Percentiles rank a stretch among this genome's conserved stretches.
Evolutionary conservation across 805 yeast genomes (phyloP).

Genomic region (Lipomyces yamanashiensis): DNA sequence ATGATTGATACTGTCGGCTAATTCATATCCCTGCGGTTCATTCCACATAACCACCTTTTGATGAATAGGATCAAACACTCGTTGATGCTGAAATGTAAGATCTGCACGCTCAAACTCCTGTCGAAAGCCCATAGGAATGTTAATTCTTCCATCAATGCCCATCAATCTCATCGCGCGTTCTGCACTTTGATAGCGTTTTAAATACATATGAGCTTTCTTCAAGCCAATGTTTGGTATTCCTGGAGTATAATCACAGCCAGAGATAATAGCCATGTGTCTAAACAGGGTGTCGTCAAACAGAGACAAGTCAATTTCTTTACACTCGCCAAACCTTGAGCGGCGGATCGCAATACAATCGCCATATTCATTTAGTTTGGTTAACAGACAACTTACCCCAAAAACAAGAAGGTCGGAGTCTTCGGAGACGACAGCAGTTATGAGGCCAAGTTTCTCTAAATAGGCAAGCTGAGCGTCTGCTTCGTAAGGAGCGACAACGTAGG

Average conservation of each 20-base stretch:
- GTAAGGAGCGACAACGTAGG: conserved; percentile 91
- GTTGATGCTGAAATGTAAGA: conserved; percentile 79
- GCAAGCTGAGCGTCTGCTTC: conserved; percentile 99
- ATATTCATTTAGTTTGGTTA: conserved; percentile 77
- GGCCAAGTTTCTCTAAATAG: conserved; percentile 72
- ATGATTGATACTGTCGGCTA: conserved; percentile 43
- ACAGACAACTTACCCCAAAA: conserved; percentile 77
- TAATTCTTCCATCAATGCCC: conserved; percentile 61
- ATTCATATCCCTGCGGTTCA: conserved; percentile 50
- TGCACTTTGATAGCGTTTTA: conserved; percentile 56
- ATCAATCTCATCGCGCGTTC: conserved; percentile 63
- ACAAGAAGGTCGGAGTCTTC: conserved; percentile 93
- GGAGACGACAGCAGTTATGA: conserved; percentile 83
- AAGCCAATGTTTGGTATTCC: conserved; percentile 86
- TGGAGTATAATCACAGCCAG: conserved; percentile 96
- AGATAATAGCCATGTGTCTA: conserved; percentile 76
- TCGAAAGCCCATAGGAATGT: conserved; percentile 61
- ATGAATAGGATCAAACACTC: conserved; percentile 75
- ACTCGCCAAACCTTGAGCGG: conserved; percentile 56
- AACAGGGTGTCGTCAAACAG: conserved; percentile 61
- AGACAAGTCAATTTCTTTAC: conserved; percentile 56
- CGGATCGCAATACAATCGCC: conserved; percentile 73
- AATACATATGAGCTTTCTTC: conserved; percentile 68
- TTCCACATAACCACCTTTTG: conserved; percentile 61
- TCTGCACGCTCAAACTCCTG: conserved; percentile 69